These are phyloP conservation scores for Aureobasidium sp. DNA, from an alignment of 2,329 filamentous ascomycete species.

Conservation along the genomic window DNA sequence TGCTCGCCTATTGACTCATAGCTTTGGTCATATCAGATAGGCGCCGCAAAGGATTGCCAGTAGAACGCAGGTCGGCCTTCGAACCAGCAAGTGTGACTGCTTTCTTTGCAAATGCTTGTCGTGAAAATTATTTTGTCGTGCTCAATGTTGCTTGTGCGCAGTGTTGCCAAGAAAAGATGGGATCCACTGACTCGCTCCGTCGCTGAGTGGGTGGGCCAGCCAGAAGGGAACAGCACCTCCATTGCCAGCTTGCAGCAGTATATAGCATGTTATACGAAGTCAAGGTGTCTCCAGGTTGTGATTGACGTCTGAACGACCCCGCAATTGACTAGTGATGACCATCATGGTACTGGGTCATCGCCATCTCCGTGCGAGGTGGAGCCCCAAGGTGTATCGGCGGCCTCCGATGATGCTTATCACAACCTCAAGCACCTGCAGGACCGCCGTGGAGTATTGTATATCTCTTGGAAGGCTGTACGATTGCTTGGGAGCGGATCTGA, in stretches of 20 bases:
- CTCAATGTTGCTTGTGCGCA: not conserved
- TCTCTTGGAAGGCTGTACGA: not conserved
- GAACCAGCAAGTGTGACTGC: not conserved
- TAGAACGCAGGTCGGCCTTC: not conserved
- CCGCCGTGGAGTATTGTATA: not conserved
- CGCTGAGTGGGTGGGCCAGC: not conserved
- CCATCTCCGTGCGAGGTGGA: constrained; percentile 13
- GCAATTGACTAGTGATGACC: constrained; percentile 10
- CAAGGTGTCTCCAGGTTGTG: not conserved
- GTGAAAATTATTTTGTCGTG: not conserved
- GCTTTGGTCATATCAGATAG: constrained; percentile 8
- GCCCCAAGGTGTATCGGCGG: constrained; percentile 3
- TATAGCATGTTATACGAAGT: not conserved
- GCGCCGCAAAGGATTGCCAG: not conserved
- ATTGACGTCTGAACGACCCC: constrained; percentile 4
- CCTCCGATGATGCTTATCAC: constrained; percentile 14
- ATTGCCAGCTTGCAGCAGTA: not conserved
- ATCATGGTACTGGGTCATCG: not conserved
- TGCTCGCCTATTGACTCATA: constrained; percentile 8
- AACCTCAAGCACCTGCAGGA: constrained; percentile 9
- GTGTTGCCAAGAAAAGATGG: constrained; percentile 1
- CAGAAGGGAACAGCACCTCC: not conserved
- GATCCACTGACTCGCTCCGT: constrained; percentile 1
- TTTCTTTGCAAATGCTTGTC: not conserved
- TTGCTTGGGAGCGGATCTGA: not conserved